Percentiles rank a stretch among this genome's conserved stretches.
Evolutionary conservation across 2,329 filamentous ascomycete genomes (phyloP).

Genomic region (Cladophialophora chaetospira): DNA sequence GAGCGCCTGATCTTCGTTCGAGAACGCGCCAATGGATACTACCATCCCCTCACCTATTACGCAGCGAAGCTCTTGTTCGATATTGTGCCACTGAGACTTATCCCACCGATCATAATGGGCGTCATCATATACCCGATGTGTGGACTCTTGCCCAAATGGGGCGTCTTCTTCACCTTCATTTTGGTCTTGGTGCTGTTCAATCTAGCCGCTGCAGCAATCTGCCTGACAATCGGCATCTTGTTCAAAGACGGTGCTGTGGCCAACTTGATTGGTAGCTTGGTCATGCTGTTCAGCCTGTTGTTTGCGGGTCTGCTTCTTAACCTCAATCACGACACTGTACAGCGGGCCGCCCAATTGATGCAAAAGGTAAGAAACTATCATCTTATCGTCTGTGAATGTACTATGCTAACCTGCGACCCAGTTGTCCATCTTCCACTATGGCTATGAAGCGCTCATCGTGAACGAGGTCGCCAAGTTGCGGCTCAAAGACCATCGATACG

Average conservation of each 20-base stretch:
- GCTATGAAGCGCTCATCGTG: constrained; percentile 92
- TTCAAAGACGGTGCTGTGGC: constrained; percentile 90
- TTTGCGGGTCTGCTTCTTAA: constrained; percentile 95
- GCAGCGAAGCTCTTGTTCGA: constrained; percentile 97
- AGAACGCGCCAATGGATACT: constrained; percentile 95
- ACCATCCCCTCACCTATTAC: constrained; percentile 91
- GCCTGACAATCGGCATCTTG: constrained; percentile 92
- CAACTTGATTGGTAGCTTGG: constrained; percentile 87
- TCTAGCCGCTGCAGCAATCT: constrained; percentile 87
- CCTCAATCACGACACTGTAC: constrained; percentile 71
- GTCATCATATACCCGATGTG: constrained; percentile 98
- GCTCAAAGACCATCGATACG: constrained; percentile 91
- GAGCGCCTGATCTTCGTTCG: constrained; percentile 89
- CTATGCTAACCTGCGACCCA: constrained; percentile 41
- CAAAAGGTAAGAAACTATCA: constrained; percentile 61
- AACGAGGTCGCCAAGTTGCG: constrained; percentile 93
- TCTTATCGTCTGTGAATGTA: not conserved
- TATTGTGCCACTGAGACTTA: constrained; percentile 87
- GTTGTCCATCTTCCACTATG: constrained; percentile 97
- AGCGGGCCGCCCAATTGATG: constrained; percentile 80
- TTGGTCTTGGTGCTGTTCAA: constrained; percentile 94
- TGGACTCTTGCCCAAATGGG: constrained; percentile 76
- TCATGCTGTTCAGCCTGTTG: constrained; percentile 95
- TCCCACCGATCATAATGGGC: constrained; percentile 93
- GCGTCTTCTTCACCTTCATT: constrained; percentile 88